A percentile compares a stretch with the other conserved stretches of the same genome.
phyloP scores from a whole-genome alignment of 495 filamentous ascomycete species.

The Polyplosphaeria fusca region DNA sequence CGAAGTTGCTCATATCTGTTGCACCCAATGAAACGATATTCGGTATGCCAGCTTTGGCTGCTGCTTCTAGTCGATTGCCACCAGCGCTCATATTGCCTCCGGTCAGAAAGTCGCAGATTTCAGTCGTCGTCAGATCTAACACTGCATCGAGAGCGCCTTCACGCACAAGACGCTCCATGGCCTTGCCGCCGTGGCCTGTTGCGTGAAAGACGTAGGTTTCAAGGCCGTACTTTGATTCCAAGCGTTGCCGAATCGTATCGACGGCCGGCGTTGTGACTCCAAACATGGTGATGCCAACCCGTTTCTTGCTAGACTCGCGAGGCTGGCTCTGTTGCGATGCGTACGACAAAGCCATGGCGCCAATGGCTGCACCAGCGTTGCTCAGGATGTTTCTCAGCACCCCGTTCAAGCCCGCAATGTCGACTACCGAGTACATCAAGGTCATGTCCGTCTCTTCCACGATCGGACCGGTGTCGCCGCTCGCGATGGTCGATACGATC shows the following conservation, averaged over 20 bases:
- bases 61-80: constrained; percentile 50
- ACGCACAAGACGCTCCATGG: constrained; percentile 61
- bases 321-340: constrained; percentile 14
- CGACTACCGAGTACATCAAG: constrained; percentile 68
- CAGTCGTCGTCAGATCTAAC: constrained; percentile 66
- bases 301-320: constrained; percentile 36
- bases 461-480: constrained; percentile 55
- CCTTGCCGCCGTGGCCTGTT: constrained; percentile 62
- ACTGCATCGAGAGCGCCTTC: constrained; percentile 58
- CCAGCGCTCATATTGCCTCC: constrained; percentile 62
- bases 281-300: constrained; percentile 68
- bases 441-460: constrained; percentile 65
- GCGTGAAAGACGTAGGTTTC: constrained; percentile 69
- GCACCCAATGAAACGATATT: constrained; percentile 63
- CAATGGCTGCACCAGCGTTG: constrained; percentile 60
- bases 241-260: constrained; percentile 44
- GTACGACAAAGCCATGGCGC: constrained; percentile 53
- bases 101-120: constrained; percentile 59
- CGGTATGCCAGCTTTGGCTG: constrained; percentile 54
- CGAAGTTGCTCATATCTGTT: constrained; percentile 69
- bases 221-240: constrained; percentile 44
- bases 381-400: constrained; percentile 53
- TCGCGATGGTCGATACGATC: constrained; percentile 66
- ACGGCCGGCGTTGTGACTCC: constrained; percentile 68
- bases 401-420: constrained; percentile 62